Percentiles rank a stretch among this genome's conserved stretches.
Conservation (phyloP, 2,329 filamentous ascomycete species). For the Aspergillus melleus region DNA sequence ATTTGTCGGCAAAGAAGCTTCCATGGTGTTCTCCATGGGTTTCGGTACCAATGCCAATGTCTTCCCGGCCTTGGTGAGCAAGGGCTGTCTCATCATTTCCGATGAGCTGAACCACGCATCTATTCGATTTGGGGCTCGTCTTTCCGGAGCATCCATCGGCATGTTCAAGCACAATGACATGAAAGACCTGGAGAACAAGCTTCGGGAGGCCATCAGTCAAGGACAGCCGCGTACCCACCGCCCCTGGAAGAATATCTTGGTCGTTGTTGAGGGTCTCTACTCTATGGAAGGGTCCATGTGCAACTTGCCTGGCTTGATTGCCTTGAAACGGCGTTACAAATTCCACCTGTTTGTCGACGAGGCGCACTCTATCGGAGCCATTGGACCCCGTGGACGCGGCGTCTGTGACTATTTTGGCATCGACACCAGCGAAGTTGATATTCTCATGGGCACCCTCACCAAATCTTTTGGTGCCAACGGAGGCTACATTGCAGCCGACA, state of each 20-base stretch:
- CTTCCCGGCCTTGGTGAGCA: conserved; percentile 88
- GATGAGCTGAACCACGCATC: conserved; percentile 98
- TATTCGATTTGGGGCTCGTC: conserved; percentile 89
- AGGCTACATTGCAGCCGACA: conserved; percentile 88
- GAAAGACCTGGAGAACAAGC: conserved; percentile 76
- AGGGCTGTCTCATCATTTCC: conserved; percentile 91
- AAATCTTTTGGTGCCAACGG: conserved; percentile 99
- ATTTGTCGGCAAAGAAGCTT: conserved; percentile 90
- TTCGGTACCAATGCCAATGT: conserved; percentile 93
- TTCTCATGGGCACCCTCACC: conserved; percentile 96
- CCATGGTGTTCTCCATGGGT: conserved; percentile 99
- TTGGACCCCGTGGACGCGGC: conserved; percentile 83
- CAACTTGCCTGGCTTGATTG: conserved; percentile 86
- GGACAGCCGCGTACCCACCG: conserved; percentile 97
- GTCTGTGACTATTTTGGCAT: conserved; percentile 98
- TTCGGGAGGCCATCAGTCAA: conserved; percentile 92
- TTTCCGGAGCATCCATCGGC: conserved; percentile 90
- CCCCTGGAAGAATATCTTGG: conserved; percentile 98
- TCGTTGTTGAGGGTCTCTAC: conserved; percentile 95
- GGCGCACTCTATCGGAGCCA: conserved; percentile 90
- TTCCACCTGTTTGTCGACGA: conserved; percentile 95
- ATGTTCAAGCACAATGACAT: conserved; percentile 99
- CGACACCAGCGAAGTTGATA: conserved; percentile 82
- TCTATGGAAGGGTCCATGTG: conserved; percentile 99
- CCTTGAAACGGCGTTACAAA: conserved; percentile 93